Evolutionary conservation across 2,329 filamentous ascomycete genomes (phyloP).

Genomic region (Colletotrichum musae): DNA sequence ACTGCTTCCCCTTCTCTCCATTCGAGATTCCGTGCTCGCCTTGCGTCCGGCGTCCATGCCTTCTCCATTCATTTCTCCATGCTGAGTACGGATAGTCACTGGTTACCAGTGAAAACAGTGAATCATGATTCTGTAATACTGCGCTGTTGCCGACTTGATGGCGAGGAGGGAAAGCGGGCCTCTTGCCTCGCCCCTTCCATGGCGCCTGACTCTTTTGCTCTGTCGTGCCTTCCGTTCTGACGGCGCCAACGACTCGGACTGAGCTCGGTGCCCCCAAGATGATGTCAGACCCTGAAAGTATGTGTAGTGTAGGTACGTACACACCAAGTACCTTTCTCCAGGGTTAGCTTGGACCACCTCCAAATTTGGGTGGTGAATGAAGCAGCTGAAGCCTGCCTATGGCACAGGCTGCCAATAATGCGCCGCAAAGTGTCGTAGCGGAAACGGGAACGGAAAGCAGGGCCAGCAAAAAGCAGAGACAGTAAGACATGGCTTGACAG

Average conservation of each 20-base stretch:
- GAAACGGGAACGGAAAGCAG: not conserved
- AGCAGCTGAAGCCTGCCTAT: not conserved
- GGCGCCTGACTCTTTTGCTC: not conserved
- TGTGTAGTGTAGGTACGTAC: not conserved
- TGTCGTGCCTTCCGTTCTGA: not conserved
- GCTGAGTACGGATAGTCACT: not conserved
- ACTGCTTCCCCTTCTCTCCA: not conserved
- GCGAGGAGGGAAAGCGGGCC: conserved; percentile 23
- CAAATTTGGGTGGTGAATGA: conserved; percentile 5
- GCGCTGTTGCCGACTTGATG: conserved; percentile 24
- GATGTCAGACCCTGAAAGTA: conserved; percentile 36
- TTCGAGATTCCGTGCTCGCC: conserved; percentile 14
- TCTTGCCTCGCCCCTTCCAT: conserved; percentile 1
- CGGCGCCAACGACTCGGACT: conserved; percentile 11
- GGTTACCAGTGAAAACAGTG: not conserved
- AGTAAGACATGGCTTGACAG: too few relatives aligned
- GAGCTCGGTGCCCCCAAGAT: conserved; percentile 35
- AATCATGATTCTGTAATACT: not conserved
- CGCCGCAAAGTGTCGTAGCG: not conserved
- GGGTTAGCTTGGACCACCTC: not conserved
- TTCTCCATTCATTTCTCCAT: conserved; percentile 40
- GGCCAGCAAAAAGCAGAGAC: not conserved
- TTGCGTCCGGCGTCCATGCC: not conserved
- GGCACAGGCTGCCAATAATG: conserved; percentile 9
- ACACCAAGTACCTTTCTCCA: not conserved